Base-by-base conservation (phyloP, 2,329 filamentous ascomycete species). In the Pseudogymnoascus sp. region DNA sequence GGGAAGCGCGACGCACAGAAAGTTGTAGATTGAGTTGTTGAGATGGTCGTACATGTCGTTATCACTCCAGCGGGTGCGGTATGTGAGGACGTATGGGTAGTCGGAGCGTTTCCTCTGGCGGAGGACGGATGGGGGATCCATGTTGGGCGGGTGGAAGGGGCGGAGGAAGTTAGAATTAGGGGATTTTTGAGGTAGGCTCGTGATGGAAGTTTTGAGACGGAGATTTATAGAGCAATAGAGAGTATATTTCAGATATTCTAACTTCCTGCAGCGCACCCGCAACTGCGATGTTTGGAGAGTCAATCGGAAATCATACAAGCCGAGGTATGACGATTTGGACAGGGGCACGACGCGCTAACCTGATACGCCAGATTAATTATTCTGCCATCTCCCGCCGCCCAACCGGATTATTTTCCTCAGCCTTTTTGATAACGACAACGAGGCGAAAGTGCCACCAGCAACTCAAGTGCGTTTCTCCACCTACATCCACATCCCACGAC, bases 21-120 rank as follows among this genome's bases (percentile, higher is more conserved):
- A 86, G 67, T 89, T 89, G 74, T 96, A 96, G 59, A 94, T 80
- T 38, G 85, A 88, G 71, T 95, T 96, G 75, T 96, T 96, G 79
- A 95, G 84, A 71, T 97, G 92, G 62, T 89, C 81, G 30, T 60
- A 60, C 59, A 60, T 60, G 37, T 60, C 59, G 26, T 60, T 60
- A 28, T 57, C 59, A 38, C 67, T 91, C 91, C 92, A 96, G 83
- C 92, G 76, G 62, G 91, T 95, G 60, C 90, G 80, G 71, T 95
- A 95, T 65, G 94, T 88, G 26, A 92, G 79, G 39, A 85, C 76
- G 71, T 86, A 95, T 55, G 79, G 78, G 73, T 96, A 96, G 73
- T 96, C 89, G 37, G 75, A 75, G 63, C 89, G 81, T 26, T 57
- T 57, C 18, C 55, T 18, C 55, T 57, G 28, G 7, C 34, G 30